phyloP scores from a whole-genome alignment of 225 moss, liverwort and hornwort species.

The Thuidium tamariscinum region DNA sequence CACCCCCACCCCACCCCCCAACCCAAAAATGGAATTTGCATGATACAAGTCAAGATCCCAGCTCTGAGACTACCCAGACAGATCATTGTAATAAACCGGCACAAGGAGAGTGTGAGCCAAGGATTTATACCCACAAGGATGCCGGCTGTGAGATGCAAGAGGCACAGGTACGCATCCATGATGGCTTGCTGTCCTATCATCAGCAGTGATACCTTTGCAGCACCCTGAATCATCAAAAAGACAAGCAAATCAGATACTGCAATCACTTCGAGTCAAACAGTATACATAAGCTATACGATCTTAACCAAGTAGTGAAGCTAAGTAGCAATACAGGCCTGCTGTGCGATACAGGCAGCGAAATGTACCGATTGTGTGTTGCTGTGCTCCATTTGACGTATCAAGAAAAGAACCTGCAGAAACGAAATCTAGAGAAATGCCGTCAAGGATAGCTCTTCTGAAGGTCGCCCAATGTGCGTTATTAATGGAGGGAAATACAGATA shows the following conservation, averaged over 20 bases:
- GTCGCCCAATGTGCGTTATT: background rate
- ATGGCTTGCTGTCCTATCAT: conserved; percentile 99
- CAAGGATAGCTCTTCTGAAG: conserved; percentile 13
- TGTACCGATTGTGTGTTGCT: conserved; percentile 92
- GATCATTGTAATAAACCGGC: background rate
- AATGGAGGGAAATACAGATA: background rate
- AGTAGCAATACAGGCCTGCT: background rate
- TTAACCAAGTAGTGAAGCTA: background rate
- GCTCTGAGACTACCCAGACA: background rate
- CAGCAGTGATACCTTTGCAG: conserved; percentile 88
- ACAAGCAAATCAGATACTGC: background rate
- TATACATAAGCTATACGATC: background rate
- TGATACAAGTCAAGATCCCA: background rate
- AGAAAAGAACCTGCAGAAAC: conserved; percentile 92
- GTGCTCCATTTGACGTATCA: conserved; percentile 99
- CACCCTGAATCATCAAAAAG: conserved; percentile 41
- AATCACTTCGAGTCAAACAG: background rate
- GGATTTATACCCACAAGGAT: conserved; percentile 75
- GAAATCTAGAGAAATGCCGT: conserved; percentile 52
- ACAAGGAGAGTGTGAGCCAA: background rate
- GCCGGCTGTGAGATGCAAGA: conserved; percentile 95
- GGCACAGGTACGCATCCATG: conserved; percentile 95
- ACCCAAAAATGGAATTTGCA: background rate
- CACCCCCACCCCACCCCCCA: background rate
- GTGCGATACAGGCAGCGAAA: background rate